Conservation (phyloP, 768 basidiomycete genomes). For the Mycena filopes region DNA sequence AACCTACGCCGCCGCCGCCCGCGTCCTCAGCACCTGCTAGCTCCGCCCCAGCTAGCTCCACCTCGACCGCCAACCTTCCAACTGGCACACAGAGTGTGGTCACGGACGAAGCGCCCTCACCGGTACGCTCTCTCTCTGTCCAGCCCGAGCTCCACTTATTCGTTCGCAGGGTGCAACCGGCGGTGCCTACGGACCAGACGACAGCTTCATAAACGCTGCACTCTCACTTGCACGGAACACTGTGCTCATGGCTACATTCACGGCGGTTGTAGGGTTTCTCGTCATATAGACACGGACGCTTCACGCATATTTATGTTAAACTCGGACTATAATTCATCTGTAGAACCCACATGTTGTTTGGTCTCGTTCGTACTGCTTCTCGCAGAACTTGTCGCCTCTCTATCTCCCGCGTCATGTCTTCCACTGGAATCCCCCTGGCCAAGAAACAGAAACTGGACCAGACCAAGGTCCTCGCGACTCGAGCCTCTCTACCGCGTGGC, state of each 20-base stretch:
- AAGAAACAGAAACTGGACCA: constrained; percentile 47
- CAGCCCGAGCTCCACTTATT: not conserved
- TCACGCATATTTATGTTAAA: constrained; percentile 18
- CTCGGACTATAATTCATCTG: constrained; percentile 21
- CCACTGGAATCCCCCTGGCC: constrained; percentile 38
- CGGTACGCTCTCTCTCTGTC: constrained; percentile 17
- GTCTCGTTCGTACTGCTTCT: not conserved
- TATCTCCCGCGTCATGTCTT: constrained; percentile 30
- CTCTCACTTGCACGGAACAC: constrained; percentile 56
- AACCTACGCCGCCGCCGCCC: constrained; percentile 29
- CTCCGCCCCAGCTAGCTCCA: constrained; percentile 21
- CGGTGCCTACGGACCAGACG: constrained; percentile 74
- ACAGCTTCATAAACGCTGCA: constrained; percentile 72
- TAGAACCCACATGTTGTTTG: constrained; percentile 12
- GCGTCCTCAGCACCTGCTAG: no score
- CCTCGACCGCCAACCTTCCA: constrained; percentile 18
- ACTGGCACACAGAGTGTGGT: constrained; percentile 26
- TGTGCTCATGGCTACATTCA: constrained; percentile 55
- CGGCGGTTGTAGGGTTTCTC: constrained; percentile 59
- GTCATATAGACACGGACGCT: constrained; percentile 50
- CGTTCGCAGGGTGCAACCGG: constrained; percentile 43
- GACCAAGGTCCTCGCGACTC: constrained; percentile 42
- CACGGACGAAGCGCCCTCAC: constrained; percentile 26
- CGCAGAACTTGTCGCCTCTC: not conserved
- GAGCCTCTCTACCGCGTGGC: not conserved